Evolutionary conservation across 2,329 filamentous ascomycete genomes (phyloP).

Genomic region (Beauveria brongniartii): DNA sequence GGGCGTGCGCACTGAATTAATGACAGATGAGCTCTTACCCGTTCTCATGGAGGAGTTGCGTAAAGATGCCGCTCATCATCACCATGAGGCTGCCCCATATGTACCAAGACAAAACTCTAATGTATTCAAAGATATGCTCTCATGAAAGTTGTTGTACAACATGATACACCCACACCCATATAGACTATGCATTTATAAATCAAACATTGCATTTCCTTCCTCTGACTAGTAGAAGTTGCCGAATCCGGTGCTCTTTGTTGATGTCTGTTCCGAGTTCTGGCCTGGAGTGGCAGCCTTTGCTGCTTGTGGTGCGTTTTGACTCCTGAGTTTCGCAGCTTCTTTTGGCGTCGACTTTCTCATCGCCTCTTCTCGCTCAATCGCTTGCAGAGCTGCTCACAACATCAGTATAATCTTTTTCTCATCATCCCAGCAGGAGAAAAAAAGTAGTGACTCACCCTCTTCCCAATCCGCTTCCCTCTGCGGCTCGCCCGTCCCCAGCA

Average conservation of each 20-base stretch:
- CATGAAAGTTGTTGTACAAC: slow-evolving; percentile 29
- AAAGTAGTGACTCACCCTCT: slow-evolving; percentile 51
- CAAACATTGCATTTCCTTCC: background rate
- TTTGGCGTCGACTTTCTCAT: slow-evolving; percentile 27
- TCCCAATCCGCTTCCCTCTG: slow-evolving; percentile 80
- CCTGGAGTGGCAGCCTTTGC: slow-evolving; percentile 17
- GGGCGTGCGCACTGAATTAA: slow-evolving; percentile 49
- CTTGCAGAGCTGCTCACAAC: slow-evolving; percentile 45
- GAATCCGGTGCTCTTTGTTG: slow-evolving; percentile 21
- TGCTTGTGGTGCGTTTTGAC: slow-evolving; percentile 10
- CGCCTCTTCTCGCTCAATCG: slow-evolving; percentile 57
- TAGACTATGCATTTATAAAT: slow-evolving; percentile 13
- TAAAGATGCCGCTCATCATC: slow-evolving; percentile 16
- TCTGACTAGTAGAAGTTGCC: slow-evolving; percentile 43
- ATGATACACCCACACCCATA: slow-evolving; percentile 10
- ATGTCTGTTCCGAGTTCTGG: slow-evolving; percentile 12
- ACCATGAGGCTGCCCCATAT: background rate
- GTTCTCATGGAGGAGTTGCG: slow-evolving; percentile 45
- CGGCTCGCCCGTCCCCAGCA: slow-evolving; percentile 69
- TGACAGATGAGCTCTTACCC: slow-evolving; percentile 51
- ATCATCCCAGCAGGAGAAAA: background rate
- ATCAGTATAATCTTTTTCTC: slow-evolving; percentile 11
- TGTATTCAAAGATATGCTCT: slow-evolving; percentile 54
- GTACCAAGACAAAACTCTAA: slow-evolving; percentile 18
- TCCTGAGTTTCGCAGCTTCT: slow-evolving; percentile 15